A percentile compares a stretch with the other conserved stretches of the same genome.
phyloP scores from a whole-genome alignment of 805 yeast species.

The Candida bentonensis region DNA sequence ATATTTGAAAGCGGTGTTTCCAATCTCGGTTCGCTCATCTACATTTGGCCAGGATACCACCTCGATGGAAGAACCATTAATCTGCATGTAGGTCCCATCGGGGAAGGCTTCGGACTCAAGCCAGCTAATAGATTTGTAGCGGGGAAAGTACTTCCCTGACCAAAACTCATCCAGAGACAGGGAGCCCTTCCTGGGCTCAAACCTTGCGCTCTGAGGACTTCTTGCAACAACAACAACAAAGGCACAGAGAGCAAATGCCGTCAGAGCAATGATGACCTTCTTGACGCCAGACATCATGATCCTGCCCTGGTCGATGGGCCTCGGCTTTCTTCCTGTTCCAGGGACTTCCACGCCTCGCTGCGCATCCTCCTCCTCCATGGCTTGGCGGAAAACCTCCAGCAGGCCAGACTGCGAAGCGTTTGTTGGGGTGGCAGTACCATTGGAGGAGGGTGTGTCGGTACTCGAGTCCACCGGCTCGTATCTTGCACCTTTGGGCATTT shows the following conservation, averaged over 20 bases:
- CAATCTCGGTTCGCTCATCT: neutral
- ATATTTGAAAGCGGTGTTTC: neutral
- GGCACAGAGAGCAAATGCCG: neutral
- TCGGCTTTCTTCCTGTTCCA: neutral
- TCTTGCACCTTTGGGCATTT: neutral
- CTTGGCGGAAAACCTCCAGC: neutral
- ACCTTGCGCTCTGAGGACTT: neutral
- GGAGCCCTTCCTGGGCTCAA: neutral
- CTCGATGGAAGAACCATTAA: neutral
- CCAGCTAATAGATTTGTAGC: neutral
- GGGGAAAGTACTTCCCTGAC: neutral
- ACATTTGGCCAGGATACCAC: conserved; percentile 1
- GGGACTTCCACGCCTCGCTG: neutral
- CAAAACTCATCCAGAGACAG: neutral
- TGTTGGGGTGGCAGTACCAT: neutral
- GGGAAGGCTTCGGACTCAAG: neutral
- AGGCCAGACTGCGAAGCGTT: neutral
- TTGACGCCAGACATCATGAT: neutral
- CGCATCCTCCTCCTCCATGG: conserved; percentile 1
- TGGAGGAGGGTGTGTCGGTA: neutral
- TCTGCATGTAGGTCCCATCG: neutral
- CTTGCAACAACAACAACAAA: neutral
- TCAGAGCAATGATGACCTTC: neutral
- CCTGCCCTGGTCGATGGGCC: neutral
- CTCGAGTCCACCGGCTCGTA: neutral